These are phyloP conservation scores for Talaromyces marneffei DNA, from an alignment of 2,329 filamentous ascomycete genomes.

Conservation along the genomic window DNA sequence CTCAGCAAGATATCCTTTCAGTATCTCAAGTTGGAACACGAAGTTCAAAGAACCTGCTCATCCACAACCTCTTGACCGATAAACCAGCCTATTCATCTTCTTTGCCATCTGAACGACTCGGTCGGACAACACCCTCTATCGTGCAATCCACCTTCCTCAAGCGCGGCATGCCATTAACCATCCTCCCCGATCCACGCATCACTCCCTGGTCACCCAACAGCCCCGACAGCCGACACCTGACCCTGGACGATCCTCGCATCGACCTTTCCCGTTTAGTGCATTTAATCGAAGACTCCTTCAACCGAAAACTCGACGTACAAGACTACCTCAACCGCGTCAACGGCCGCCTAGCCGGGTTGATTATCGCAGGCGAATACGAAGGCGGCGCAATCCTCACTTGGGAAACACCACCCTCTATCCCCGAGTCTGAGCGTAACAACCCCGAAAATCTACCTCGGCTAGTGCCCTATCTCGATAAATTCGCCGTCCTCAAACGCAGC, in stretches of 20 bases:
- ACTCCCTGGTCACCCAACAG: slow-evolving; percentile 64
- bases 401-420: slow-evolving; percentile 65
- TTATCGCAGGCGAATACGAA: slow-evolving; percentile 94
- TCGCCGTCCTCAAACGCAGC: slow-evolving; percentile 80
- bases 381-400: slow-evolving; percentile 91
- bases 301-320: slow-evolving; percentile 71
- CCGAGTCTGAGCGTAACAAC: slow-evolving; percentile 52
- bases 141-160: slow-evolving; percentile 76
- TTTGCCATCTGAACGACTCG: slow-evolving; percentile 62
- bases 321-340: slow-evolving; percentile 79
- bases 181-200: slow-evolving; percentile 66
- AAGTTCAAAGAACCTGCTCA: slow-evolving; percentile 72
- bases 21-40: slow-evolving; percentile 50
- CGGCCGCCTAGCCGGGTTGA: slow-evolving; percentile 77
- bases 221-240: slow-evolving; percentile 53
- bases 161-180: slow-evolving; percentile 79
- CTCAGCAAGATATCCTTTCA: slow-evolving; percentile 26
- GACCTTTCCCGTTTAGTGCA: slow-evolving; percentile 76
- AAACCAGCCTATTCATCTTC: slow-evolving; percentile 91
- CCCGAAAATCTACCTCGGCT: slow-evolving; percentile 53
- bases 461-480: slow-evolving; percentile 95
- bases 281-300: slow-evolving; percentile 91
- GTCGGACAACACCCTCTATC: slow-evolving; percentile 34
- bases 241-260: slow-evolving; percentile 72
- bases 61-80: slow-evolving; percentile 93